A percentile compares a stretch with the other conserved stretches of the same genome.
Evolutionary conservation across 2,329 filamentous ascomycete genomes (phyloP).

Genomic region (Fusarium liriodendri): DNA sequence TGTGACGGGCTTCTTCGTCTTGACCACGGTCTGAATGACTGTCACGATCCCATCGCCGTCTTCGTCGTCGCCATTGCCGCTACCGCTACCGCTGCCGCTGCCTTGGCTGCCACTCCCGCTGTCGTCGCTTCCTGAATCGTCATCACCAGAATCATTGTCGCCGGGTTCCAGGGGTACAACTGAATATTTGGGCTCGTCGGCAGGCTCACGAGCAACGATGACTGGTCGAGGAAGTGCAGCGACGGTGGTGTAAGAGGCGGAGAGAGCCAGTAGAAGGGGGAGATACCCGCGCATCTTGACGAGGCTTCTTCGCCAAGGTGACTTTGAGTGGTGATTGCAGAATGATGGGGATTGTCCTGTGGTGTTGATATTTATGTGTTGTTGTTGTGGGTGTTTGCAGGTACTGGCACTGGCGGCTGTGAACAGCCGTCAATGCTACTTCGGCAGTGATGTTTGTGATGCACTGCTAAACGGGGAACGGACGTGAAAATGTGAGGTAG

Average conservation of each 20-base stretch:
- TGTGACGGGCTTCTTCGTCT: slow-evolving; percentile 44
- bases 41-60: slow-evolving; percentile 44
- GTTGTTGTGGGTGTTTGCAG: slow-evolving; percentile 5
- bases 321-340: not conserved
- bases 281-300: slow-evolving; percentile 47
- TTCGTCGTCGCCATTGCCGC: slow-evolving; percentile 19
- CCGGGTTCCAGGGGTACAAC: slow-evolving; percentile 54
- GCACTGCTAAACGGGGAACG: slow-evolving; percentile 12
- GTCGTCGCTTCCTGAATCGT: slow-evolving; percentile 36
- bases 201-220: slow-evolving; percentile 38
- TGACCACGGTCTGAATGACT: slow-evolving; percentile 49
- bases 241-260: slow-evolving; percentile 41
- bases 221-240: slow-evolving; percentile 45
- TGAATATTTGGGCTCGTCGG: slow-evolving; percentile 50
- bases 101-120: slow-evolving; percentile 19
- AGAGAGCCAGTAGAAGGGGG: slow-evolving; percentile 46
- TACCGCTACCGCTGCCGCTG: slow-evolving; percentile 22
- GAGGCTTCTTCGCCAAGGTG: slow-evolving; percentile 22
- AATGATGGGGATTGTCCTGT: not conserved
- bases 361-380: slow-evolving; percentile 1
- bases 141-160: slow-evolving; percentile 36
- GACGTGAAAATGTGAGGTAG: not conserved
- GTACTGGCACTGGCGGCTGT: slow-evolving; percentile 29
- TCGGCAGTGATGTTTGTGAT: slow-evolving; percentile 9
- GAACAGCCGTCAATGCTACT: slow-evolving; percentile 16